Evolutionary conservation across 2,329 filamentous ascomycete genomes (phyloP).

Genomic region (Cadophora luteo-olivacea): DNA sequence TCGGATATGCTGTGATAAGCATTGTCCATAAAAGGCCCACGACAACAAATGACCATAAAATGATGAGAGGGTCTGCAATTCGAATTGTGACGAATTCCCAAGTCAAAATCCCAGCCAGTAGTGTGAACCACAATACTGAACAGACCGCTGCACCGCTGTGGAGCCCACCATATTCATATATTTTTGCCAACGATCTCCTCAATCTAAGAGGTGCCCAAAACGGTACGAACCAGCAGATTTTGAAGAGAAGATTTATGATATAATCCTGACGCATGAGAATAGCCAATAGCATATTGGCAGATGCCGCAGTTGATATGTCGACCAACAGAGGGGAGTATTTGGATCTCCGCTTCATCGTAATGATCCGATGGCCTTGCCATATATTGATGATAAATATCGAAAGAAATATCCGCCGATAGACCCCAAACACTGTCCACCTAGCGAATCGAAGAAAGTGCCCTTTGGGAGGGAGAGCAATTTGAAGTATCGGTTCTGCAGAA

Average conservation of each 20-base stretch:
- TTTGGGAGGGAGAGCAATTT: conserved; percentile 27
- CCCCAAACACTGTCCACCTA: conserved; percentile 51
- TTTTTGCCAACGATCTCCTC: conserved; percentile 54
- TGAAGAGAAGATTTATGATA: conserved; percentile 58
- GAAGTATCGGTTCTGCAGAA: conserved; percentile 5
- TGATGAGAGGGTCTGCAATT: conserved; percentile 33
- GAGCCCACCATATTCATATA: conserved; percentile 60
- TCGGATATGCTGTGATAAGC: conserved; percentile 57
- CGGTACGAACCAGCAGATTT: conserved; percentile 54
- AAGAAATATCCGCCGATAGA: conserved; percentile 63
- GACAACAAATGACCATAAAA: conserved; percentile 41
- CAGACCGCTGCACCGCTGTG: conserved; percentile 58
- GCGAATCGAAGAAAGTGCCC: conserved; percentile 30
- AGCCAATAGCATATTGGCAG: conserved; percentile 54
- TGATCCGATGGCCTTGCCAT: conserved; percentile 48
- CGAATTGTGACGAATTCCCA: conserved; percentile 32
- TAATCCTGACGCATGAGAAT: conserved; percentile 60
- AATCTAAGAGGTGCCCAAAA: conserved; percentile 55
- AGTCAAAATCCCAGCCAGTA: conserved; percentile 44
- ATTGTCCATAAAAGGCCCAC: conserved; percentile 55
- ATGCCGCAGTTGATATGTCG: conserved; percentile 36
- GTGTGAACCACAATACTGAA: conserved; percentile 55
- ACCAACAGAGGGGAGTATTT: conserved; percentile 34
- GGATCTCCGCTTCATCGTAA: conserved; percentile 40
- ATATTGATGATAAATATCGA: conserved; percentile 58